Base-by-base conservation (phyloP, 768 basidiomycete genomes). In the Mycena haematopus region DNA sequence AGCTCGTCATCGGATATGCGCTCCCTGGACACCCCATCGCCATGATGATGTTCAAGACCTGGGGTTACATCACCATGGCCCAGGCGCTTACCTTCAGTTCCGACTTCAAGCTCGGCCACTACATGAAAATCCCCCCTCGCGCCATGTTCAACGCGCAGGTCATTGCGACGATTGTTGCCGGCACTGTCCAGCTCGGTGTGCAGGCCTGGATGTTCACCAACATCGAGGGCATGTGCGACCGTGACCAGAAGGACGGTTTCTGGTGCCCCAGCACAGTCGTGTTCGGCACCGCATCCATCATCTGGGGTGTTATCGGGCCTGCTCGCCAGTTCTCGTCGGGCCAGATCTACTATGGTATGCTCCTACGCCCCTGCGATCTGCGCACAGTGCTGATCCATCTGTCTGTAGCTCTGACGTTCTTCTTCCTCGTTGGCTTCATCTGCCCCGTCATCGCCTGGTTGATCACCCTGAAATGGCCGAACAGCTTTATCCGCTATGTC, bases 251-350 rank as follows among this genome's bases (percentile, higher is more conserved):
- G 68, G 81, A 87, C 67, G 83, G 84, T 21, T 92, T 92, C 74
- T 88, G 84, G 57, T 93, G 91, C 72, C 90, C 91, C 0, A 73
- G 60, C 14, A 89, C 88, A 6, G 79, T 86, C 62, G 88, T 91
- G 9, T 93, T 93, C 72, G 90, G 89, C 38, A 91, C 90, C 2
- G 92, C 92, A 22, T 86, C 85, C 61, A 84, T 94, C 64, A 83
- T 93, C 65, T 92, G 87, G 88, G 90, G 93, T 63, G 89, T 91
- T 63, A 90, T 95, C 58, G 91, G 92, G 1, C 92, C 92, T 7
- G 77, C 75, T 33, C 80, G 85, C n/a, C 82, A 87, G 70, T 93
- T 66, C 47, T 62, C 65, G 21, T 6, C 21, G 5, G 57, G 61
- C 35, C 56, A 66, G 45, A 54, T 66, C 38, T 65, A 65, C 54